Conservation (phyloP, 1,139 yeast species). For the Hemisphaericaspora xylanilytica region DNA sequence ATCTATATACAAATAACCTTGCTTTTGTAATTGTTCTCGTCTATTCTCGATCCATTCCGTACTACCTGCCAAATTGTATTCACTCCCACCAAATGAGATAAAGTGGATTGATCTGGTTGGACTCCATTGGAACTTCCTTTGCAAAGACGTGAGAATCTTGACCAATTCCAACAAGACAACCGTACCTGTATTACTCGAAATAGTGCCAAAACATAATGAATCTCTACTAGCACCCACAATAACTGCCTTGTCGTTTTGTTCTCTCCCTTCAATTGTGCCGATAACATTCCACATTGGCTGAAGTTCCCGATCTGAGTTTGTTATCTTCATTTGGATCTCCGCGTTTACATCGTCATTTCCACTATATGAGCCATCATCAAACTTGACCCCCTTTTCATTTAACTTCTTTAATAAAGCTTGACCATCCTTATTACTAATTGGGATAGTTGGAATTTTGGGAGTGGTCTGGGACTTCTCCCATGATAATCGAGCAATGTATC, state of each 20-base stretch:
- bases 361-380: constrained; percentile 29
- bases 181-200: constrained; percentile 66
- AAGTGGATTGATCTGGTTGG: constrained; percentile 84
- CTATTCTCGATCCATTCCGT: constrained; percentile 73
- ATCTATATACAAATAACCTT: constrained; percentile 75
- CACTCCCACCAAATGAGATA: constrained; percentile 82
- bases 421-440: constrained; percentile 74
- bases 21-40: constrained; percentile 50
- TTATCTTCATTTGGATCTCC: constrained; percentile 35
- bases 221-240: constrained; percentile 87
- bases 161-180: constrained; percentile 70
- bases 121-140: constrained; percentile 67
- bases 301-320: constrained; percentile 51
- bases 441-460: constrained; percentile 72
- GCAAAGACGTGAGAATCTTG: constrained; percentile 66
- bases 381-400: constrained; percentile 45
- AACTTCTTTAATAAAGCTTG: constrained; percentile 46
- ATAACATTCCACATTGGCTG: constrained; percentile 79
- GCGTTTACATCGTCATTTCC: constrained; percentile 27
- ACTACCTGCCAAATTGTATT: constrained; percentile 81
- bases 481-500: constrained; percentile 33
- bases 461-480: constrained; percentile 53
- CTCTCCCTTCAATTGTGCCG: constrained; percentile 77
- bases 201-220: constrained; percentile 72
- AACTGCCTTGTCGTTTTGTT: constrained; percentile 71